Conservation (phyloP, 192 early-diverging fungal genomes). For the Podila epicladia region DNA sequence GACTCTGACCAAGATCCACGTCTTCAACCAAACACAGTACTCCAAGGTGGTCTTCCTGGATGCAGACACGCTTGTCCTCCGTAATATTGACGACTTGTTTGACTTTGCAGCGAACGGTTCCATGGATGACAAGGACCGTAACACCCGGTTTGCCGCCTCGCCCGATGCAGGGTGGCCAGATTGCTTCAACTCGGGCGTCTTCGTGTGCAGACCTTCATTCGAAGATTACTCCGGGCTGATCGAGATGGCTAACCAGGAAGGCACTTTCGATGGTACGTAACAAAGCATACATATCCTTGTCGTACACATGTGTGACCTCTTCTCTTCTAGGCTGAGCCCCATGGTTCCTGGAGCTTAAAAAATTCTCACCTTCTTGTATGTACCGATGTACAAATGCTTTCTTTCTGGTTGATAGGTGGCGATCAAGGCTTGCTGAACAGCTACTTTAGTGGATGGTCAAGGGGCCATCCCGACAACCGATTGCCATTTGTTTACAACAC, state of each 20-base stretch:
- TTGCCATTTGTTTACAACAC: constrained; percentile 94
- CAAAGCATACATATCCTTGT: background rate
- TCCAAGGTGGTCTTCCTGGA: constrained; percentile 84
- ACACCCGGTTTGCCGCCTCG: constrained; percentile 79
- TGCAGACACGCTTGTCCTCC: constrained; percentile 89
- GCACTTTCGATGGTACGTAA: constrained; percentile 85
- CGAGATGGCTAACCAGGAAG: constrained; percentile 60
- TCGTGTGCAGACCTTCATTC: constrained; percentile 73
- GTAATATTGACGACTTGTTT: constrained; percentile 88
- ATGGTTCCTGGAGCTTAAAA: background rate
- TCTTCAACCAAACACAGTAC: constrained; percentile 80
- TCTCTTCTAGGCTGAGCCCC: background rate
- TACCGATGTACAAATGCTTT: background rate
- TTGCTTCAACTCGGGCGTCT: constrained; percentile 97
- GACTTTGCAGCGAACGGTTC: constrained; percentile 53
- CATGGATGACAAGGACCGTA: constrained; percentile 42
- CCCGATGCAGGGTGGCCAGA: constrained; percentile 98
- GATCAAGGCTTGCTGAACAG: constrained; percentile 95
- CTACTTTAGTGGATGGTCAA: constrained; percentile 85
- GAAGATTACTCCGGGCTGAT: constrained; percentile 63
- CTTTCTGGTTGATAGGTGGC: constrained; percentile 64
- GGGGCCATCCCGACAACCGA: constrained; percentile 62
- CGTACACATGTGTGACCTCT: background rate
- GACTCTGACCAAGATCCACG: constrained; percentile 92
- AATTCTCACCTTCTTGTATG: too few relatives aligned